Percentiles rank a stretch among this genome's conserved stretches.
phyloP scores from a whole-genome alignment of 1,284 basidiomycete species.

The Lignosus rhinocerotis region DNA sequence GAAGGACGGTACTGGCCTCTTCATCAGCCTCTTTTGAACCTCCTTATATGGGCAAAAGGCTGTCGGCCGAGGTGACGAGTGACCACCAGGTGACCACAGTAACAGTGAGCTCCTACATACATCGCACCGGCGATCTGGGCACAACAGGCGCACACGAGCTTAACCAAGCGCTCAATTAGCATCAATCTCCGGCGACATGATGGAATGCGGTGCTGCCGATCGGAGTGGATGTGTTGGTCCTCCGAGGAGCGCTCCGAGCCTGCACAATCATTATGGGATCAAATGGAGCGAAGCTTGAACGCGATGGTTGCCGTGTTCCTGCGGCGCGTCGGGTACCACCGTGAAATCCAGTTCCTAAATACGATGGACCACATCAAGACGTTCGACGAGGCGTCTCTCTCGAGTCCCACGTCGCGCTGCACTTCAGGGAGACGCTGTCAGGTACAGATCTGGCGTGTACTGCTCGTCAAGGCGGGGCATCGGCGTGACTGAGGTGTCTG shows the following conservation, averaged over 20 bases:
- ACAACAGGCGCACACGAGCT: slow-evolving; percentile 46
- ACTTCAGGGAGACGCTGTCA: slow-evolving; percentile 48
- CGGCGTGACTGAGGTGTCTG: slow-evolving; percentile 21
- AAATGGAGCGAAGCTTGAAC: slow-evolving; percentile 58
- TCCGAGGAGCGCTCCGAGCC: slow-evolving; percentile 56
- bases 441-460: slow-evolving; percentile 1
- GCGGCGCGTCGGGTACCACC: slow-evolving; percentile 23
- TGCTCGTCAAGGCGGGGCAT: slow-evolving; percentile 28
- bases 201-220: slow-evolving; percentile 67
- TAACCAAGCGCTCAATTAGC: slow-evolving; percentile 22
- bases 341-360: slow-evolving; percentile 42
- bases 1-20: background rate
- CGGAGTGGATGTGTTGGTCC: slow-evolving; percentile 43
- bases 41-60: background rate
- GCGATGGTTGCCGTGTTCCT: slow-evolving; percentile 59
- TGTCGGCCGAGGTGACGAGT: background rate
- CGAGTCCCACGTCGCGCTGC: slow-evolving; percentile 51
- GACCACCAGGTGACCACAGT: too few relatives aligned
- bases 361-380: slow-evolving; percentile 63
- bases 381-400: slow-evolving; percentile 66
- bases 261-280: too few relatives aligned
- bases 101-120: too few relatives aligned
- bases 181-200: slow-evolving; percentile 46
- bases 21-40: slow-evolving; percentile 4
- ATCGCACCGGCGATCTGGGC: slow-evolving; percentile 60